Conservation (phyloP, 176 grass and related monocot species). For the Typha latifolia region DNA sequence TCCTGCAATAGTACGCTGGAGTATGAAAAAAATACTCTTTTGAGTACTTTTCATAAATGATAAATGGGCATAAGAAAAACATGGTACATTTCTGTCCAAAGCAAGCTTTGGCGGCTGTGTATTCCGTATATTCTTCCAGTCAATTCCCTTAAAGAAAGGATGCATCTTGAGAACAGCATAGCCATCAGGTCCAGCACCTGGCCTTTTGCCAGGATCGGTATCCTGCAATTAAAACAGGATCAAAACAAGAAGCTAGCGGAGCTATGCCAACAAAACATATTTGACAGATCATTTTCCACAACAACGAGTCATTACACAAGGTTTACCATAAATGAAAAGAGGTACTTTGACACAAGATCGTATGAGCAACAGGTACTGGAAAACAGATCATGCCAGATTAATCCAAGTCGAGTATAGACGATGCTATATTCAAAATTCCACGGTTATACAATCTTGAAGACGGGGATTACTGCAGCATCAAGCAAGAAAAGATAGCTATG, state of each 20-base stretch:
- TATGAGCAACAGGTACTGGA: too few species aligned
- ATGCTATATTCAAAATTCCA: too few species aligned
- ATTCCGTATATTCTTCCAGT: slow-evolving; percentile 78
- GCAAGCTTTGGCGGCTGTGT: slow-evolving; percentile 44
- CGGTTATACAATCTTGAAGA: too few species aligned
- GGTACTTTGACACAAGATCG: too few species aligned
- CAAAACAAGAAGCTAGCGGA: not conserved
- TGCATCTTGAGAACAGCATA: slow-evolving; percentile 78
- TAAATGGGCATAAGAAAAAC: not conserved
- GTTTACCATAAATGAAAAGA: too few species aligned
- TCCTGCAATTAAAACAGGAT: slow-evolving; percentile 42
- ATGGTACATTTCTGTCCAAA: slow-evolving; percentile 41
- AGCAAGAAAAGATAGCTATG: too few species aligned
- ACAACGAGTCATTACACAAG: too few species aligned
- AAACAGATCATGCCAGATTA: too few species aligned
- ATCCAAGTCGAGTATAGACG: too few species aligned
- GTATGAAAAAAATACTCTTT: not conserved
- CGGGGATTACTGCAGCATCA: too few species aligned
- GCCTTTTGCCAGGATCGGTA: slow-evolving; percentile 72
- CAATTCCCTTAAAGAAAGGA: slow-evolving; percentile 88
- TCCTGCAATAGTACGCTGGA: slow-evolving; percentile 20
- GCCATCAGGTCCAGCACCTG: slow-evolving; percentile 62
- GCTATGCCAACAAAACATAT: not conserved
- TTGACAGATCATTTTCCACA: too few species aligned
- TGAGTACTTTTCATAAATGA: not conserved